phyloP scores from a whole-genome alignment of 192 early-diverging fungal genomes.

The Coemansia sp. region DNA sequence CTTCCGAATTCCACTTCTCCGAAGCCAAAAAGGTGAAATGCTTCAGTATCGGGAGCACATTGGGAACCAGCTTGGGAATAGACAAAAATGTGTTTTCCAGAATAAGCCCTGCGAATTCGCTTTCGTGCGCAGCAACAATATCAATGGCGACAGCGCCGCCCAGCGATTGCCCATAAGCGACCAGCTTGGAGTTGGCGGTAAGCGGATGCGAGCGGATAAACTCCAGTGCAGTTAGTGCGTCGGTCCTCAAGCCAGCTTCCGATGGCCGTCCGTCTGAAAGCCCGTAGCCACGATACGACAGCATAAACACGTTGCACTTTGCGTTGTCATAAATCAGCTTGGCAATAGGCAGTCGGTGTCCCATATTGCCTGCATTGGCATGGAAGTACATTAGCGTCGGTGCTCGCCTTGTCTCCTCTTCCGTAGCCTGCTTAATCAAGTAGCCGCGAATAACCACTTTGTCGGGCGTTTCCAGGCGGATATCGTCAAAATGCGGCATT shows the following conservation, averaged over 20 bases:
- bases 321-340: conserved; percentile 63
- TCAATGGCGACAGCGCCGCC: conserved; percentile 96
- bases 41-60: conserved; percentile 73
- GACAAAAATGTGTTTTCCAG: conserved; percentile 94
- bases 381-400: conserved; percentile 90
- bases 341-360: conserved; percentile 93
- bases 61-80: conserved; percentile 83
- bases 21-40: conserved; percentile 76
- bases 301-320: conserved; percentile 88
- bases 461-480: conserved; percentile 75
- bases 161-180: conserved; percentile 93
- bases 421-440: conserved; percentile 63
- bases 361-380: conserved; percentile 99
- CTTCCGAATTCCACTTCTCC: conserved; percentile 87
- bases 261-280: conserved; percentile 79
- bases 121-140: conserved; percentile 73
- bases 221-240: conserved; percentile 84
- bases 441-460: conserved; percentile 76
- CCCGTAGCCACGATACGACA: conserved; percentile 98
- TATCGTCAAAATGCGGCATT: conserved; percentile 66
- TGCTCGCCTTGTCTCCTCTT: conserved; percentile 54
- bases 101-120: conserved; percentile 75
- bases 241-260: conserved; percentile 85
- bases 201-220: conserved; percentile 75
- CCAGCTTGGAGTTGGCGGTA: conserved; percentile 70